These are phyloP conservation scores for Euphorbia lathyris DNA, from an alignment of 345 rosid genomes.

Conservation along the genomic window DNA sequence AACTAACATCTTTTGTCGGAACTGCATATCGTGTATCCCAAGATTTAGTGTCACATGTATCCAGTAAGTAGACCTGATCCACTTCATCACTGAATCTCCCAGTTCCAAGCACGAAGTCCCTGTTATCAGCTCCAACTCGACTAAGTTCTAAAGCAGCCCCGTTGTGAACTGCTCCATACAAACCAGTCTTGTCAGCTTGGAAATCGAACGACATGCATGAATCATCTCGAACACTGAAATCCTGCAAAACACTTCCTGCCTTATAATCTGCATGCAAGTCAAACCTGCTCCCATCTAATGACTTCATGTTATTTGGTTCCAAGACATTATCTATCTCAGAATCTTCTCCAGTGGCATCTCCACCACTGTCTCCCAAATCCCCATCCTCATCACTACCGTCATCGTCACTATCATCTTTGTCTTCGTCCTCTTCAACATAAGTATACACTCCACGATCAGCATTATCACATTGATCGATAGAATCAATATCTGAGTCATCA, in stretches of 20 bases:
- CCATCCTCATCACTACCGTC: constrained; percentile 14
- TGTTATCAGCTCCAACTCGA: constrained; percentile 14
- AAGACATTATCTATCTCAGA: constrained; percentile 24
- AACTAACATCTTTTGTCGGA: constrained; percentile 40
- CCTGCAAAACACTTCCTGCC: constrained; percentile 22
- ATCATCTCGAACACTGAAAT: constrained; percentile 36
- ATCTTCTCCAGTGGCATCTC: constrained; percentile 25
- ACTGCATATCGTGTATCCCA: constrained; percentile 19
- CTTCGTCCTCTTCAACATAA: constrained; percentile 14
- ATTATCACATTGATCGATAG: constrained; percentile 30
- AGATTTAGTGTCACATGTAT: constrained; percentile 28
- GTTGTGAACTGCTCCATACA: background rate
- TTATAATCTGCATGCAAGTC: constrained; percentile 19
- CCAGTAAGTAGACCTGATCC: constrained; percentile 41
- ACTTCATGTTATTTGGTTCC: constrained; percentile 9
- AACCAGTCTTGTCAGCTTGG: constrained; percentile 25
- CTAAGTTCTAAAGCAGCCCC: constrained; percentile 16
- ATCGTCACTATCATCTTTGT: constrained; percentile 27
- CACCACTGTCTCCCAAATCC: constrained; percentile 7
- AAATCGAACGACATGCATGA: constrained; percentile 47
- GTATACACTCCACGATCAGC: constrained; percentile 21
- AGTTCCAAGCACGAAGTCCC: constrained; percentile 21
- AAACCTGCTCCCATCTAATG: constrained; percentile 12
- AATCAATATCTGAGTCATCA: constrained; percentile 56
- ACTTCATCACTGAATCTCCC: constrained; percentile 29